Evolutionary conservation across 116 monocot genomes (phyloP).

Genomic region (Trichopus zeylanicus): DNA sequence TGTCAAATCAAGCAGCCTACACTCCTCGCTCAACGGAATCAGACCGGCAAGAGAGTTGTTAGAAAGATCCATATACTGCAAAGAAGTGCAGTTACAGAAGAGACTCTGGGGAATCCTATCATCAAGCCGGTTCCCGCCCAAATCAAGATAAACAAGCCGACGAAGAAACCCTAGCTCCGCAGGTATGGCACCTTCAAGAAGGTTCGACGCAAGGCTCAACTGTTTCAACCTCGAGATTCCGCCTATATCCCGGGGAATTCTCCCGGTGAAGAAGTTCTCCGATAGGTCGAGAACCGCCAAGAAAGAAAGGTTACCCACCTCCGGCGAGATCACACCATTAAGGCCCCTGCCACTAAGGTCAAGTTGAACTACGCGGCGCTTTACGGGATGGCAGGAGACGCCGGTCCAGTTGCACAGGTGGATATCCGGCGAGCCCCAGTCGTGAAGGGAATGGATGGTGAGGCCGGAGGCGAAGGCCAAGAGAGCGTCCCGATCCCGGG

Average conservation of each 20-base stretch:
- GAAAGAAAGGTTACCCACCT: constrained; percentile 46
- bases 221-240: constrained; percentile 28
- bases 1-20: constrained; percentile 29
- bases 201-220: constrained; percentile 50
- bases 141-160: constrained; percentile 39
- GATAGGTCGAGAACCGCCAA: constrained; percentile 66
- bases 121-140: constrained; percentile 45
- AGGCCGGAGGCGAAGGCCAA: constrained; percentile 44
- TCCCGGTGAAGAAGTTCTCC: constrained; percentile 41
- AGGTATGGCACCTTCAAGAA: constrained; percentile 53
- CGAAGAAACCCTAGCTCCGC: constrained; percentile 27
- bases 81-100: constrained; percentile 51
- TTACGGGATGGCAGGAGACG: constrained; percentile 30
- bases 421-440: constrained; percentile 28
- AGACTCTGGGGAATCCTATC: constrained; percentile 46
- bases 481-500: constrained; percentile 37
- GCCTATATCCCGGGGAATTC: constrained; percentile 47
- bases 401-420: constrained; percentile 74
- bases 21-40: constrained; percentile 27
- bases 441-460: constrained; percentile 27
- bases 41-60: constrained; percentile 66
- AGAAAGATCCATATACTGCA: constrained; percentile 67
- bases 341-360: constrained; percentile 33
- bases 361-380: constrained; percentile 31
- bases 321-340: constrained; percentile 40